Percentiles rank a stretch among this genome's conserved stretches.
Evolutionary conservation across 805 yeast species (phyloP).

Genomic region (Saccharomyces mikatae): DNA sequence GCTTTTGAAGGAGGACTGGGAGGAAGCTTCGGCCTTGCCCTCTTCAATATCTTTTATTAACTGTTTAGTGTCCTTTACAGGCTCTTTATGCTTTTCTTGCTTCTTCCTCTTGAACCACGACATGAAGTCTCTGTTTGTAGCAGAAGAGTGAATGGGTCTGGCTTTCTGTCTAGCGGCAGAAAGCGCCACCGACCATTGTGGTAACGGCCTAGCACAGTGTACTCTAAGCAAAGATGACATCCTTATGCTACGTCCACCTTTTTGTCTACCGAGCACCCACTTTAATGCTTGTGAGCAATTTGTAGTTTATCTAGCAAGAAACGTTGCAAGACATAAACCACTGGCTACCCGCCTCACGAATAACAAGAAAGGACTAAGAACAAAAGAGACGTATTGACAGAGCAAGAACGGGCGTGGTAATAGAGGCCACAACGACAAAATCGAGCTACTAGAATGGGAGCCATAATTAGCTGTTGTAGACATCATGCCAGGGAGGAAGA

Average conservation of each 20-base stretch:
- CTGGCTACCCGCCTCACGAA: not conserved
- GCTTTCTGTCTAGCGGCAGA: not conserved
- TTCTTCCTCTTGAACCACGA: slow-evolving; percentile 35
- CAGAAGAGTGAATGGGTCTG: slow-evolving; percentile 23
- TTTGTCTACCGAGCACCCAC: not conserved
- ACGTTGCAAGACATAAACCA: not conserved
- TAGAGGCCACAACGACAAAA: not conserved
- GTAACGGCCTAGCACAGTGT: not conserved
- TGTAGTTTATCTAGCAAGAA: not conserved
- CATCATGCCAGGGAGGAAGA: slow-evolving; percentile 16
- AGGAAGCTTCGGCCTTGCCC: not conserved
- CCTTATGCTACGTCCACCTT: not conserved
- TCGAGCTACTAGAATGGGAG: slow-evolving; percentile 19
- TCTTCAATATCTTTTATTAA: slow-evolving; percentile 32
- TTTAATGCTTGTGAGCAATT: not conserved
- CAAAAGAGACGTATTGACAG: not conserved
- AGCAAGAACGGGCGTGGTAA: not conserved
- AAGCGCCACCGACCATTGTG: not conserved
- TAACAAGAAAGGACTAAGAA: not conserved
- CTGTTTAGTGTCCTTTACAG: slow-evolving; percentile 23
- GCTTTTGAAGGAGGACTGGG: not conserved
- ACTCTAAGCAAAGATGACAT: not conserved
- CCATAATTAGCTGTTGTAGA: slow-evolving; percentile 23
- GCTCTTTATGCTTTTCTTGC: slow-evolving; percentile 9
- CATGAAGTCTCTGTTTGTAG: slow-evolving; percentile 27